Conservation (phyloP, 352 stramenopile species). For the Phytophthora macrochlamydospora region DNA sequence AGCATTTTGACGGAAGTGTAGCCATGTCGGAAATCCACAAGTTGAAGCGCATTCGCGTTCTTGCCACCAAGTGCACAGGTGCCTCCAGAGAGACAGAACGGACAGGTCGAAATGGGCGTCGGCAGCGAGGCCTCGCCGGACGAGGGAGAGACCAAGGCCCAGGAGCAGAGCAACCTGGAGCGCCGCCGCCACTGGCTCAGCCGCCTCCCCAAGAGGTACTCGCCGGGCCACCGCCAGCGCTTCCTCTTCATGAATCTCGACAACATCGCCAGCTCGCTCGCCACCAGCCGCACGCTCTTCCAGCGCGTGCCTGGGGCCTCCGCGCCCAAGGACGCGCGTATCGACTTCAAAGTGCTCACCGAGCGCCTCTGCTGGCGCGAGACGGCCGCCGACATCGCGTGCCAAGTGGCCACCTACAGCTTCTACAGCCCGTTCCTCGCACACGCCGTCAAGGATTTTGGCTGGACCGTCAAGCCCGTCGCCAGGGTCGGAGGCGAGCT, state of each 20-base stretch:
- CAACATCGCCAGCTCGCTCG: conserved; percentile 12
- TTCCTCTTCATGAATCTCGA: conserved; percentile 29
- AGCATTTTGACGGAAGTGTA: too few species aligned
- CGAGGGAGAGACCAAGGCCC: conserved; percentile 7
- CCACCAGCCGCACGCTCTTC: conserved; percentile 18
- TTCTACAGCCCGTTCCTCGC: conserved; percentile 19
- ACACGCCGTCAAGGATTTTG: conserved; percentile 15
- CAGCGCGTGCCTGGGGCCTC: conserved; percentile 9
- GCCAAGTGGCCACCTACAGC: conserved; percentile 18
- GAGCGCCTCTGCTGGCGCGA: conserved; percentile 16
- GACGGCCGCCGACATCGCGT: conserved; percentile 7
- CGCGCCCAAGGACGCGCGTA: conserved; percentile 13
- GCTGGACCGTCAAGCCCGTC: conserved; percentile 12
- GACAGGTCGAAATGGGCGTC: background rate
- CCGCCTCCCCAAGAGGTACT: conserved; percentile 15
- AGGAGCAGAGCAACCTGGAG: conserved; percentile 20
- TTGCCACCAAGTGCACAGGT: background rate
- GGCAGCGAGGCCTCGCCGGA: background rate
- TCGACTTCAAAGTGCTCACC: conserved; percentile 24
- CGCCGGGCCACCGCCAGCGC: conserved; percentile 20
- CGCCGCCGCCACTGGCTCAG: conserved; percentile 21
- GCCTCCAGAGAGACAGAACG: too few species aligned
- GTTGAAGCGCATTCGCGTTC: background rate
- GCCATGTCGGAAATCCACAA: too few species aligned
- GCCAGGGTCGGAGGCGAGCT: background rate